Evolutionary conservation across 108 stramenopile species (phyloP).

Genomic region (Cylindrotheca fusiformis): DNA sequence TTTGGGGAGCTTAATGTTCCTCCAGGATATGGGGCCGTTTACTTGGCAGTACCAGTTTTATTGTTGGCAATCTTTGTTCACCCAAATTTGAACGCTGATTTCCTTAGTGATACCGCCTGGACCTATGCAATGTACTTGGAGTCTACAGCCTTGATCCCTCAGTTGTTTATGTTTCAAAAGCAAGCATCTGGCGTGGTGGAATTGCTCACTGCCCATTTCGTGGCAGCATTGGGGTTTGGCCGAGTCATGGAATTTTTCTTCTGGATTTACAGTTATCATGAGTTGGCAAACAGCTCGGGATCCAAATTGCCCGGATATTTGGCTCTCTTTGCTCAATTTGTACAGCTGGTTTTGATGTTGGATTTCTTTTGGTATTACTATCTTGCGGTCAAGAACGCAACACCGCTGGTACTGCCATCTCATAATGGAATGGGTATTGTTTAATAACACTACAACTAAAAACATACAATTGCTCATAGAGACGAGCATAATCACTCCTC

Average conservation of each 20-base stretch:
- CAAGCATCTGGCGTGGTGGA: slow-evolving; percentile 79
- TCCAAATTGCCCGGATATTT: slow-evolving; percentile 91
- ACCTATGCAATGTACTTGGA: slow-evolving; percentile 98
- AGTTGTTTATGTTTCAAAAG: slow-evolving; percentile 99
- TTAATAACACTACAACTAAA: slow-evolving; percentile 42
- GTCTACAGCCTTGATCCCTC: slow-evolving; percentile 92
- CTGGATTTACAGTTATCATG: slow-evolving; percentile 97
- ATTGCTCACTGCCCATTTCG: slow-evolving; percentile 90
- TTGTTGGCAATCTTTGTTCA: slow-evolving; percentile 86
- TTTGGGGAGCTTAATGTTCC: slow-evolving; percentile 93
- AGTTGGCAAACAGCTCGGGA: slow-evolving; percentile 87
- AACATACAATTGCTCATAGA: too few species aligned
- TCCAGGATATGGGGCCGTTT: slow-evolving; percentile 76
- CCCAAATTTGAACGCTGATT: slow-evolving; percentile 93
- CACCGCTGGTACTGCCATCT: slow-evolving; percentile 84
- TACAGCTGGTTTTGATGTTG: slow-evolving; percentile 95
- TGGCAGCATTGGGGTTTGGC: slow-evolving; percentile 91
- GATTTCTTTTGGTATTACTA: slow-evolving; percentile 99
- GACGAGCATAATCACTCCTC: too few species aligned
- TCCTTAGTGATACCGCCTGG: slow-evolving; percentile 96
- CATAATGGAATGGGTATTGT: slow-evolving; percentile 82
- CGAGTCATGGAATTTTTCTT: slow-evolving; percentile 95
- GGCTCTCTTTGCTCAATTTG: slow-evolving; percentile 93
- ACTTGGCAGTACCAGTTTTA: slow-evolving; percentile 86
- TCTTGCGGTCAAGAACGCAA: slow-evolving; percentile 86